Evolutionary conservation across 78 protist species (phyloP).

Genomic region (Dictyostelium capitatum): DNA sequence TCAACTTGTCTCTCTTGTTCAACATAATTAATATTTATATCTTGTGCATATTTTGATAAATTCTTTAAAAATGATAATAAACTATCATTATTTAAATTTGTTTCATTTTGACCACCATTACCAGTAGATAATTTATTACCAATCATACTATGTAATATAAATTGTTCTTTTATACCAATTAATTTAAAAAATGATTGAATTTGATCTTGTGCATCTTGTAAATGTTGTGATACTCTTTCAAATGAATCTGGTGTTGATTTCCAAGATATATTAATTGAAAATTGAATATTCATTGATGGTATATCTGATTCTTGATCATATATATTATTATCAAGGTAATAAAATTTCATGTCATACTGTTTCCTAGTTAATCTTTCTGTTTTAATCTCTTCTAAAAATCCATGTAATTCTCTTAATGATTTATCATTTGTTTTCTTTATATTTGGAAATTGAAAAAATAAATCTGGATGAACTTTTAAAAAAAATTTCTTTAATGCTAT

Average conservation of each 20-base stretch:
- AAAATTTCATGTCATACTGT: constrained; percentile 28
- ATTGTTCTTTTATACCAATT: constrained; percentile 46
- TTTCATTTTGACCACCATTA: not conserved
- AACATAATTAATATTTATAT: not conserved
- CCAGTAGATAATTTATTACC: not conserved
- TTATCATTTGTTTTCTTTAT: constrained; percentile 43
- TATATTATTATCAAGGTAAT: constrained; percentile 13
- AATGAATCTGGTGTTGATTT: not conserved
- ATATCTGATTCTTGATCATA: constrained; percentile 25
- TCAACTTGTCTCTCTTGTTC: constrained; percentile 43
- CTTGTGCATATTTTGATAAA: constrained; percentile 30
- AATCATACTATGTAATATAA: constrained; percentile 9
- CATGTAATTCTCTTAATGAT: constrained; percentile 24
- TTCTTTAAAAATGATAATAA: not conserved
- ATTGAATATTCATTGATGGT: not conserved
- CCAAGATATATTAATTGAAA: constrained; percentile 3
- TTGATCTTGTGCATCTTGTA: constrained; percentile 45
- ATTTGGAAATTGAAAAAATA: constrained; percentile 46
- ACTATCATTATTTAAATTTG: constrained; percentile 26
- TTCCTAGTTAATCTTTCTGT: constrained; percentile 1
- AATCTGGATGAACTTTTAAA: constrained; percentile 46
- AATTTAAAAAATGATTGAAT: constrained; percentile 19
- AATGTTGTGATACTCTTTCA: not conserved
- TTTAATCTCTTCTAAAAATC: constrained; percentile 44
- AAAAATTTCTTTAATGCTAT: constrained; percentile 36